These are phyloP conservation scores for Penicillium sp. DNA, from an alignment of 2,329 filamentous ascomycete species.

Conservation along the genomic window DNA sequence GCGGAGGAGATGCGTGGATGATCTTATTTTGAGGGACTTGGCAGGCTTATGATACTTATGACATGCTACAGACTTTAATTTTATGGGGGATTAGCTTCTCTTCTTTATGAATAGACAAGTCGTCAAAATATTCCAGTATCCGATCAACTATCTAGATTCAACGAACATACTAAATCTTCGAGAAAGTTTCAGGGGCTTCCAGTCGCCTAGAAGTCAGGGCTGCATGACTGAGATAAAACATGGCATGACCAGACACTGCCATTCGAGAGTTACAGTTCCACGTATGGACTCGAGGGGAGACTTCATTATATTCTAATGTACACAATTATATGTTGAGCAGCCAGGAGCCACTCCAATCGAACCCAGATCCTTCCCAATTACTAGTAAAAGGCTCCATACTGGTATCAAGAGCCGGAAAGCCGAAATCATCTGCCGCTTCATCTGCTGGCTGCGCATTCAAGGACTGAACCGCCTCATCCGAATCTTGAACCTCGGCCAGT, in stretches of 20 bases:
- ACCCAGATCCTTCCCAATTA: constrained; percentile 35
- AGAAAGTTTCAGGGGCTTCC: too few relatives aligned
- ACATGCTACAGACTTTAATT: not conserved
- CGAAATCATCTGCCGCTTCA: constrained; percentile 21
- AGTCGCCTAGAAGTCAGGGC: too few relatives aligned
- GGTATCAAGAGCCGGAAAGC: constrained; percentile 25
- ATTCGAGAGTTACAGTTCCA: not conserved
- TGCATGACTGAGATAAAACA: too few relatives aligned
- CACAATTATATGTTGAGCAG: constrained; percentile 29
- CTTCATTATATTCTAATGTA: not conserved
- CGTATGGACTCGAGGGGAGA: not conserved
- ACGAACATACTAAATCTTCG: too few relatives aligned
- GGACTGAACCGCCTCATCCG: constrained; percentile 14
- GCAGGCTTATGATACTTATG: not conserved
- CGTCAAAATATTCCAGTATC: not conserved
- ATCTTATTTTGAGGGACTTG: not conserved
- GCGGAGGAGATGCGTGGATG: constrained; percentile 7
- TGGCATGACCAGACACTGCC: too few relatives aligned
- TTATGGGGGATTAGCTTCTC: not conserved
- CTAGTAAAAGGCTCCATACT: constrained; percentile 29
- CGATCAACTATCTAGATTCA: not conserved
- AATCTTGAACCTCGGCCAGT: constrained; percentile 30
- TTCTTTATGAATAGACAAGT: not conserved
- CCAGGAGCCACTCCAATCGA: constrained; percentile 38
- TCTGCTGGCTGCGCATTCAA: constrained; percentile 22